Conservation (phyloP, 148 eudicot species). For the Heliosperma pusillum region DNA sequence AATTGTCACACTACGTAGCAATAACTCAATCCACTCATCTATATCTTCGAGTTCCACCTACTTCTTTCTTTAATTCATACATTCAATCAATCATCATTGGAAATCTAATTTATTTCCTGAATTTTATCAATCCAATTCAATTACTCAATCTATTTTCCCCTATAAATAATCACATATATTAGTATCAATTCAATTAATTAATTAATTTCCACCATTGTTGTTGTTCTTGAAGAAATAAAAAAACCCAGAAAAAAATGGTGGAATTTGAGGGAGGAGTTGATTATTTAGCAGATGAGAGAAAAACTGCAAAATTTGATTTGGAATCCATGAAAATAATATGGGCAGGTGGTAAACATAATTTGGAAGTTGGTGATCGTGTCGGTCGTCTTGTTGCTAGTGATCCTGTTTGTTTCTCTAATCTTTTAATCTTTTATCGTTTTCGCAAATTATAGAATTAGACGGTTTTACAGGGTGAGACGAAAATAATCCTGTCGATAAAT, state of each 20-base stretch:
- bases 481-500: no score
- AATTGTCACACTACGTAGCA: not conserved
- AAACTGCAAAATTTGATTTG: constrained; percentile 59
- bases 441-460: no score
- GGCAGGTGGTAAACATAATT: constrained; percentile 67
- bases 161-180: no score
- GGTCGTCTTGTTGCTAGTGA: constrained; percentile 87
- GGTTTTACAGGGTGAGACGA: no score
- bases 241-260: constrained; percentile 21
- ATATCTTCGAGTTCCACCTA: not conserved
- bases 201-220: not conserved
- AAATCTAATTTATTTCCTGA: not conserved
- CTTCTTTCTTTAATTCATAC: not conserved
- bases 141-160: not conserved
- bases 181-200: no score
- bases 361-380: constrained; percentile 72
- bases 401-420: constrained; percentile 51
- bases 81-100: not conserved
- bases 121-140: not conserved
- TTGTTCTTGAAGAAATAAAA: not conserved
- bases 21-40: not conserved
- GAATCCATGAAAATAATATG: constrained; percentile 75
- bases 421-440: not conserved
- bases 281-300: constrained; percentile 75
- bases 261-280: constrained; percentile 44